phyloP scores from a whole-genome alignment of 345 rosid species.

The Citrus hindsii region DNA sequence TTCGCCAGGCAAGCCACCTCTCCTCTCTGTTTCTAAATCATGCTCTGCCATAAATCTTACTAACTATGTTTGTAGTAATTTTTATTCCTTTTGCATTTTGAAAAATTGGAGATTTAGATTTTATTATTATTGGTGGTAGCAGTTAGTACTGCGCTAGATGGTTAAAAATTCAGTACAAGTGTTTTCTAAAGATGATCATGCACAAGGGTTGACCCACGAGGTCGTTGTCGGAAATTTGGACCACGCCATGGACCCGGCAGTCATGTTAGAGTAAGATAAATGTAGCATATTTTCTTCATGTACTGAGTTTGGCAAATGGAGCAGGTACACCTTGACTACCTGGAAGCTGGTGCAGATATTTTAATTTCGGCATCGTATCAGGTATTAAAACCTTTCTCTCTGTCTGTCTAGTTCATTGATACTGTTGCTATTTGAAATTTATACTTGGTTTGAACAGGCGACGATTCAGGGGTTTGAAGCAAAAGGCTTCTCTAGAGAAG shows the following conservation, averaged over 20 bases:
- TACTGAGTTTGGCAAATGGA: conserved; percentile 18
- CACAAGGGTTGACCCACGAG: no score
- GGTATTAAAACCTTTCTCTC: conserved; percentile 28
- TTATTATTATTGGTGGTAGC: background rate
- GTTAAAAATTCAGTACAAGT: background rate
- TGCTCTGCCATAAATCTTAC: no score
- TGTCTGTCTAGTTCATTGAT: background rate
- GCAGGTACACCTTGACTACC: conserved; percentile 81
- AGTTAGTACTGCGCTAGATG: background rate
- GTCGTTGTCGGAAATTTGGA: no score
- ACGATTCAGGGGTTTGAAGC: conserved; percentile 79
- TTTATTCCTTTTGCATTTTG: background rate
- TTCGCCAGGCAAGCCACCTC: conserved; percentile 39
- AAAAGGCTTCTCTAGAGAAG: conserved; percentile 55
- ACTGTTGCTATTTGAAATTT: conserved; percentile 3
- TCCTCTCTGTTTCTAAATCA: background rate
- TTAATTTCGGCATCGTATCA: conserved; percentile 69
- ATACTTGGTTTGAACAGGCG: conserved; percentile 39
- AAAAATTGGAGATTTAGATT: background rate
- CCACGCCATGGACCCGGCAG: no score
- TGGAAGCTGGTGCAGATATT: conserved; percentile 89
- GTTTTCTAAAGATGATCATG: background rate
- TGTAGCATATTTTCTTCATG: conserved; percentile 5
- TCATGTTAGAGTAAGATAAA: background rate
- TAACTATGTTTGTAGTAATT: background rate